Percentiles rank a stretch among this genome's conserved stretches.
Conservation (phyloP, 768 basidiomycete species). For the Leccinum longicurvipes region DNA sequence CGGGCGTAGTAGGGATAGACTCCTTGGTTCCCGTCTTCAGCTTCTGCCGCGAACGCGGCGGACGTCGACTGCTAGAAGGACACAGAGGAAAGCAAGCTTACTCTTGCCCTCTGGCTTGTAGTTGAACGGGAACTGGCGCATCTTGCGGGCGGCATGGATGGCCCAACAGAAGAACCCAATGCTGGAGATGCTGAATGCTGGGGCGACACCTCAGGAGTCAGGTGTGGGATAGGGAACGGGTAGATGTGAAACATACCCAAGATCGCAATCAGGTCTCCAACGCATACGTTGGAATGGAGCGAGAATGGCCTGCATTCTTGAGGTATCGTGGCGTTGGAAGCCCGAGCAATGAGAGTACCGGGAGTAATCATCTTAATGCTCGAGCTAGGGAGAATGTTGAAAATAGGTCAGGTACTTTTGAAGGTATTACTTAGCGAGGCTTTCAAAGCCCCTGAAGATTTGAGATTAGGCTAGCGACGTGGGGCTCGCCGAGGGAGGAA, state of each 20-base stretch:
- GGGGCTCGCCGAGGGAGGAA: background rate
- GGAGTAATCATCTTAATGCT: constrained; percentile 7
- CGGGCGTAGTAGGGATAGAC: constrained; percentile 6
- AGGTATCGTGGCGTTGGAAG: background rate
- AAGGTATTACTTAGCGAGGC: background rate
- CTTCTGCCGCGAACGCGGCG: constrained; percentile 1
- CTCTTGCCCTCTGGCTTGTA: background rate
- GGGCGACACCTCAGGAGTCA: background rate
- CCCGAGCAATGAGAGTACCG: background rate
- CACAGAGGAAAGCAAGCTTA: background rate
- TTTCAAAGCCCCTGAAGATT: background rate
- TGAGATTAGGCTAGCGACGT: background rate
- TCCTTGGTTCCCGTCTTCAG: background rate
- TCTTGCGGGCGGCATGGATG: constrained; percentile 23
- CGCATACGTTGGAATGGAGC: constrained; percentile 12
- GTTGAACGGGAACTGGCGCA: constrained; percentile 11
- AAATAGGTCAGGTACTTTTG: background rate
- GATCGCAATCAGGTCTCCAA: constrained; percentile 24
- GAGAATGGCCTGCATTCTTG: constrained; percentile 14
- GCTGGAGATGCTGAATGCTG: constrained; percentile 16
- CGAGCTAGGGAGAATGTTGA: background rate
- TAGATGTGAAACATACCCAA: constrained; percentile 15
- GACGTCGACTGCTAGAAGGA: background rate
- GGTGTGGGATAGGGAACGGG: background rate
- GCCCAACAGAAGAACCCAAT: constrained; percentile 19